Evolutionary conservation across 2,329 filamentous ascomycete genomes (phyloP).

Genomic region (Alternaria brassicae): DNA sequence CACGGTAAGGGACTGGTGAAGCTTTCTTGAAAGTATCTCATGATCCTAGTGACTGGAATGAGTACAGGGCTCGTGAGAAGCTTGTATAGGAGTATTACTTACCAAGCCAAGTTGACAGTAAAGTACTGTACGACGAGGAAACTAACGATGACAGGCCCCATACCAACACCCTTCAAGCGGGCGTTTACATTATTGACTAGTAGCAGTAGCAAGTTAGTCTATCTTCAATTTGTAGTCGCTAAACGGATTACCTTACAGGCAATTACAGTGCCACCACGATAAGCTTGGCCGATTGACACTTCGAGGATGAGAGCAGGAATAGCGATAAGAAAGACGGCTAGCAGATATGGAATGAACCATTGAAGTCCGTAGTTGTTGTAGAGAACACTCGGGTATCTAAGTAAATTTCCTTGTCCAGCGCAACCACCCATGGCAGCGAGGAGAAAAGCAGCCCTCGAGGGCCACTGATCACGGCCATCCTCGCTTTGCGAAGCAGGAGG

Average conservation of each 20-base stretch:
- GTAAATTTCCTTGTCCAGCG: slow-evolving; percentile 65
- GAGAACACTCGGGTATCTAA: slow-evolving; percentile 65
- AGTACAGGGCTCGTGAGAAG: not conserved
- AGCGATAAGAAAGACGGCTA: slow-evolving; percentile 63
- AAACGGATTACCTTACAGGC: slow-evolving; percentile 46
- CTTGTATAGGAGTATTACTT: not conserved
- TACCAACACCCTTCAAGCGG: slow-evolving; percentile 62
- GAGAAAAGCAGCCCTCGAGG: slow-evolving; percentile 62
- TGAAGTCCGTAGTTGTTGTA: slow-evolving; percentile 68
- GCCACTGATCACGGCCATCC: slow-evolving; percentile 62
- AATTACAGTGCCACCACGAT: slow-evolving; percentile 63
- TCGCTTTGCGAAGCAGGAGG: slow-evolving; percentile 46
- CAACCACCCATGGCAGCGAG: slow-evolving; percentile 66
- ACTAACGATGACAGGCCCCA: slow-evolving; percentile 61
- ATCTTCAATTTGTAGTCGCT: not conserved
- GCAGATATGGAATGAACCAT: slow-evolving; percentile 66
- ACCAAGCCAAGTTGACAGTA: slow-evolving; percentile 62
- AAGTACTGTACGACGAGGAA: slow-evolving; percentile 64
- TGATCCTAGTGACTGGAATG: slow-evolving; percentile 51
- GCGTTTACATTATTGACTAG: slow-evolving; percentile 57
- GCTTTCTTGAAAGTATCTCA: slow-evolving; percentile 65
- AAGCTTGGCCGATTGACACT: slow-evolving; percentile 61
- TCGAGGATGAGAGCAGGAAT: slow-evolving; percentile 65
- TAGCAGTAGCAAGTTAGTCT: not conserved
- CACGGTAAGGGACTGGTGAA: slow-evolving; percentile 64